Base-by-base conservation (phyloP, 139 green algal genomes). In the Zygnema cylindricum region DNA sequence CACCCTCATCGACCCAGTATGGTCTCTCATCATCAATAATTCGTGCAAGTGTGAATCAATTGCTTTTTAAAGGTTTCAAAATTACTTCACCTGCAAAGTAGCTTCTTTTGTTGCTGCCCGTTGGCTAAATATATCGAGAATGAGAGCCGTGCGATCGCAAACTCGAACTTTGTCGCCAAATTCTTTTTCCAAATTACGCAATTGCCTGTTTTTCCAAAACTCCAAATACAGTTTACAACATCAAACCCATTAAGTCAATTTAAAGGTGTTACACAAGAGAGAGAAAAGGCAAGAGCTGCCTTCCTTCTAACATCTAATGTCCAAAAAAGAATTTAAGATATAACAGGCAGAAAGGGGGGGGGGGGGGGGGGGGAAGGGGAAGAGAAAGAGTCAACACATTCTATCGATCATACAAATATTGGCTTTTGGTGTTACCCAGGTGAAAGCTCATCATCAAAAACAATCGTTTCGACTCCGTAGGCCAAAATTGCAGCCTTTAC, bases 41-140 rank as follows among this genome's bases (percentile, higher is more conserved):
- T n/a, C n/a, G n/a, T n/a, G n/a, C n/a, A n/a, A n/a, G n/a, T n/a
- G n/a, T n/a, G n/a, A n/a, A n/a, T n/a, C n/a, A n/a, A n/a, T n/a
- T n/a, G n/a, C n/a, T n/a, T n/a, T n/a, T n/a, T n/a, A n/a, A n/a
- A n/a, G n/a, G n/a, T n/a, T n/a, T n/a, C n/a, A 63, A 63, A 63
- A 25, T 16, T 63, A 25, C 49, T 63, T 23, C 25, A 90, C 87
- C 95, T 99, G 97, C 88, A 99, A 95, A 90, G 97, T 95, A 23
- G 97, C 97, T 93, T 99, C 97, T 39, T 93, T 93, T 0, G 96
- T 98, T 21, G 89, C 90, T 36, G 97, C 97, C 0, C 97, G 89
- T 92, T 99, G 97, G 1, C 71, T 94, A 93, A 99, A 99, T 88
- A 99, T 98, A 92, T 99, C 97, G 35, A 99, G 89, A 86, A 99